Evolutionary conservation across 345 rosid species (phyloP).

Genomic region (Dipteronia sinensis): DNA sequence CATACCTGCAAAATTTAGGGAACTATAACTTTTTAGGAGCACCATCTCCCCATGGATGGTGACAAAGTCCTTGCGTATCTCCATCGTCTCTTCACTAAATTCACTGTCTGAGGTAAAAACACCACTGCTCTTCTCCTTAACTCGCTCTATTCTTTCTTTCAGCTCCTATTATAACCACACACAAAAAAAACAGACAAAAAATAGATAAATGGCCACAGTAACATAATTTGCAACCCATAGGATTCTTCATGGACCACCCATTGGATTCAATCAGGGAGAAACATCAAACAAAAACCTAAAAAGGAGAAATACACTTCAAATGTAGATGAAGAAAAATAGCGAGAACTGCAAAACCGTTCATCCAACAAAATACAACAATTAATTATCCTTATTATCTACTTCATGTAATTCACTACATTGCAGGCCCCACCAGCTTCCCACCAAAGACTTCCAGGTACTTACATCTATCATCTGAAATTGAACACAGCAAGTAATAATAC

Average conservation of each 20-base stretch:
- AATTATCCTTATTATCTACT: background rate
- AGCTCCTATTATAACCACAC: slow-evolving; percentile 51
- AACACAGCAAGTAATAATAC: background rate
- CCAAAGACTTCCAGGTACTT: background rate
- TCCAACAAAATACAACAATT: background rate
- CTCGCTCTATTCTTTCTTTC: slow-evolving; percentile 72
- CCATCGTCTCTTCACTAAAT: slow-evolving; percentile 92
- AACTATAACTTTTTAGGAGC: slow-evolving; percentile 86
- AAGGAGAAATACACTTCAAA: background rate
- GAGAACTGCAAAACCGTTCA: background rate
- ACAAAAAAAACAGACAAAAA: background rate
- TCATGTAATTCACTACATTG: background rate
- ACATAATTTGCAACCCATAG: background rate
- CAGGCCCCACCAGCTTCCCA: background rate
- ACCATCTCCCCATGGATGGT: slow-evolving; percentile 96
- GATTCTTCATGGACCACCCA: background rate
- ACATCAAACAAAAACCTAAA: background rate
- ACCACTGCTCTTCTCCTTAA: slow-evolving; percentile 64
- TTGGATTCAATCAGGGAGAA: background rate
- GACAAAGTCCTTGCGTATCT: slow-evolving; percentile 84
- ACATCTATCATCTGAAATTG: no score
- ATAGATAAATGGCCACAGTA: background rate
- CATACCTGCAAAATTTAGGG: slow-evolving; percentile 88
- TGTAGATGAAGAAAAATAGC: background rate
- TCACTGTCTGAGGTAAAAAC: slow-evolving; percentile 61